Conservation (phyloP, 805 yeast species). For the Ogataea angusta region DNA sequence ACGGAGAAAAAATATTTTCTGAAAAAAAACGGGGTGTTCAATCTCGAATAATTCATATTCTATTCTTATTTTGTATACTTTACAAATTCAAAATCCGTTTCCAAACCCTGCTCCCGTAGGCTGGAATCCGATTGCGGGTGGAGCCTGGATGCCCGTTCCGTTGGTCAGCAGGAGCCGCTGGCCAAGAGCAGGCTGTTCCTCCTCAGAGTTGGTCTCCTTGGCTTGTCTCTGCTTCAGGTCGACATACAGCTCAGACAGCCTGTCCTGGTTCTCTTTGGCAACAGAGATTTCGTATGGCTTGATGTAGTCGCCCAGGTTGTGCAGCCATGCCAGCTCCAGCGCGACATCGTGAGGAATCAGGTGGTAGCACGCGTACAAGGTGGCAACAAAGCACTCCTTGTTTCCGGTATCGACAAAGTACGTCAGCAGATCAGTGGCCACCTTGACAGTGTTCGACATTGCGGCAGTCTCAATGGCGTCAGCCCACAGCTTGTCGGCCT, state of each 20-base stretch:
- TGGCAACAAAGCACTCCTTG: conserved; percentile 90
- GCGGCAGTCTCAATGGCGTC: conserved; percentile 94
- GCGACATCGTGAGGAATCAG: conserved; percentile 79
- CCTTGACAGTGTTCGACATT: conserved; percentile 68
- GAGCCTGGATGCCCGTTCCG: conserved; percentile 52
- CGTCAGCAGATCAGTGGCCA: conserved; percentile 82
- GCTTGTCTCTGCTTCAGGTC: conserved; percentile 71
- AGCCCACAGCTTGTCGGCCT: conserved; percentile 90
- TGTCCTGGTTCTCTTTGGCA: conserved; percentile 72
- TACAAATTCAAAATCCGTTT: conserved; percentile 32
- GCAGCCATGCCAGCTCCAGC: conserved; percentile 87
- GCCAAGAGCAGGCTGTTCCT: conserved; percentile 46
- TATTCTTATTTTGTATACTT: neutral
- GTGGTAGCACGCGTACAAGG: conserved; percentile 81
- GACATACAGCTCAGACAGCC: conserved; percentile 58
- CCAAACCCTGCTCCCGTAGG: conserved; percentile 74
- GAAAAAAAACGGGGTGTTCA: conserved; percentile 51
- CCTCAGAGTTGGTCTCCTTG: conserved; percentile 49
- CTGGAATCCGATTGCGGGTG: conserved; percentile 50
- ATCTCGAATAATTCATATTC: conserved; percentile 7
- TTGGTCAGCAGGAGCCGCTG: conserved; percentile 81
- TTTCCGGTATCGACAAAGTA: conserved; percentile 97
- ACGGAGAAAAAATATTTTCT: conserved; percentile 68
- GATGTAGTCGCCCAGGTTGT: conserved; percentile 75
- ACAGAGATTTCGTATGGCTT: conserved; percentile 90